Evolutionary conservation across 176 grass and related monocot species (phyloP).

Genomic region (Pontederia paniculata): DNA sequence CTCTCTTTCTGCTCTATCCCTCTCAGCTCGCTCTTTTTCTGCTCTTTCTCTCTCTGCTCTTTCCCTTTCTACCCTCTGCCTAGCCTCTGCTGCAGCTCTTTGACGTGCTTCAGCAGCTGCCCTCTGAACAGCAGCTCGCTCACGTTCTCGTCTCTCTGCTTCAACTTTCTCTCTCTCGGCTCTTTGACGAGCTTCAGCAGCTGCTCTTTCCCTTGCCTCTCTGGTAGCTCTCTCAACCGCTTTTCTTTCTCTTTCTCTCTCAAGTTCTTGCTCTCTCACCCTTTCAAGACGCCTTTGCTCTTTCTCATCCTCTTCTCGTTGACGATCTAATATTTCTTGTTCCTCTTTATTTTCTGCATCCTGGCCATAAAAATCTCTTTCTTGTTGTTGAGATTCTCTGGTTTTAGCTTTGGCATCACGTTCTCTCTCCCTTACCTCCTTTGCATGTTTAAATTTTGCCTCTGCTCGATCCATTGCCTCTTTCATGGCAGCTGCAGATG

Average conservation of each 20-base stretch:
- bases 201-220: conserved; percentile 55
- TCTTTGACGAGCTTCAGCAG: conserved; percentile 44
- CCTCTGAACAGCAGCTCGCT: conserved; percentile 8
- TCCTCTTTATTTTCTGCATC: conserved; percentile 32
- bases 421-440: conserved; percentile 12
- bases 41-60: conserved; percentile 1
- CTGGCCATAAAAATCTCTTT: conserved; percentile 4
- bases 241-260: conserved; percentile 57
- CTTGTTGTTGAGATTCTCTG: conserved; percentile 15
- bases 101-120: conserved; percentile 13
- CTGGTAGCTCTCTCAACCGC: conserved; percentile 56
- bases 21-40: background rate
- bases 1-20: background rate
- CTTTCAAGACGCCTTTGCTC: conserved; percentile 44
- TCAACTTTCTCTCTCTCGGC: conserved; percentile 4
- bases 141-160: background rate
- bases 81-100: conserved; percentile 9
- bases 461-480: conserved; percentile 25
- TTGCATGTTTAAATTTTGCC: conserved; percentile 16
- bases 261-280: conserved; percentile 37
- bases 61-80: conserved; percentile 1
- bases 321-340: conserved; percentile 34
- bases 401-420: conserved; percentile 14
- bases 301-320: conserved; percentile 26
- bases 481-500: conserved; percentile 14